A percentile compares a stretch with the other conserved stretches of the same genome.
These are phyloP conservation scores for Brassica carinata DNA, from an alignment of 345 rosid genomes.

Conservation along the genomic window DNA sequence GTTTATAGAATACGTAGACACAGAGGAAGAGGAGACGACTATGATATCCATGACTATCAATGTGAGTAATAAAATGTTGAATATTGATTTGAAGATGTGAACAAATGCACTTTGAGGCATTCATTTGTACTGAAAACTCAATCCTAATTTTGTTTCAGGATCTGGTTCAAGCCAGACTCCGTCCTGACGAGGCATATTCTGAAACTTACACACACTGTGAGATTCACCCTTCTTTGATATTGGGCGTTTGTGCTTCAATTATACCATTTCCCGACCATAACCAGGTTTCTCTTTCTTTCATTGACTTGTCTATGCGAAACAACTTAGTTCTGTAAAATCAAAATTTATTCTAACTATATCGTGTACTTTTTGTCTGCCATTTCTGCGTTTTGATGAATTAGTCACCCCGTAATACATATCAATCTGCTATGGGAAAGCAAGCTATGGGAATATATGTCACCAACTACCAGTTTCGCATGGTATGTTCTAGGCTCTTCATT, in stretches of 20 bases:
- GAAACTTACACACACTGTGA: conserved; percentile 96
- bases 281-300: conserved; percentile 57
- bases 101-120: neutral
- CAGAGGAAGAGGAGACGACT: conserved; percentile 98
- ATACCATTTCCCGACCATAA: conserved; percentile 99
- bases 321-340: neutral
- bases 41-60: conserved; percentile 99
- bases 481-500: conserved; percentile 37
- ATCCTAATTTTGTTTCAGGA: conserved; percentile 53
- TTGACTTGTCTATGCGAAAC: conserved; percentile 7
- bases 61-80: conserved; percentile 52
- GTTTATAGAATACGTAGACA: conserved; percentile 91
- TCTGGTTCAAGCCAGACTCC: conserved; percentile 85
- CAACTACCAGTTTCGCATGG: conserved; percentile 97
- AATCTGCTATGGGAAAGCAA: conserved; percentile 99
- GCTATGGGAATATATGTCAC: conserved; percentile 99
- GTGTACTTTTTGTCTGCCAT: neutral
- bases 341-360: conserved; percentile 7
- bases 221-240: conserved; percentile 93
- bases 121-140: conserved; percentile 19
- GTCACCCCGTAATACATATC: conserved; percentile 99
- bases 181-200: conserved; percentile 78
- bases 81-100: neutral
- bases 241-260: conserved; percentile 98
- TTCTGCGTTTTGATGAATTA: conserved; percentile 36